These are phyloP conservation scores for Salvia hispanica DNA, from an alignment of 257 asterid species.

Conservation along the genomic window DNA sequence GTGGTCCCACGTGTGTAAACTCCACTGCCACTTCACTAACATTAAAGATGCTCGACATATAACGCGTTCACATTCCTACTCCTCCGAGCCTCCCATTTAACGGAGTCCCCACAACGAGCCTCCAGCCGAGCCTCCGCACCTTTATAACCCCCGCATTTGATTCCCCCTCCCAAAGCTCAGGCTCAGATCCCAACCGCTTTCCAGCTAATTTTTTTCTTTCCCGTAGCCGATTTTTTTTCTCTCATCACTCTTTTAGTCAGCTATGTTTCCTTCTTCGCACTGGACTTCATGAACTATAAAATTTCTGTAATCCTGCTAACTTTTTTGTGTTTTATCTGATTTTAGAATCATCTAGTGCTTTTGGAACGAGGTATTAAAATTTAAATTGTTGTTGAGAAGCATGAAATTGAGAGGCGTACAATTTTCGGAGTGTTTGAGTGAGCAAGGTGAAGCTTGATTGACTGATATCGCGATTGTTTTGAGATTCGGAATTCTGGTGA, in stretches of 20 bases:
- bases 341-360: neutral
- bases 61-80: conserved; percentile 18
- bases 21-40: conserved; percentile 34
- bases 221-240: conserved; percentile 38
- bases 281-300: conserved; percentile 8
- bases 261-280: conserved; percentile 31
- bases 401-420: conserved; percentile 6
- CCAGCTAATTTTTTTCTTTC: conserved; percentile 52
- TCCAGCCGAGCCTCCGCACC: conserved; percentile 33
- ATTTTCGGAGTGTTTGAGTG: conserved; percentile 13
- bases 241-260: neutral
- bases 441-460: conserved; percentile 24
- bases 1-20: conserved; percentile 10
- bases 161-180: conserved; percentile 38
- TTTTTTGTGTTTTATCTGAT: neutral
- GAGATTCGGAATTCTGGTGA: conserved; percentile 28
- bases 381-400: conserved; percentile 1
- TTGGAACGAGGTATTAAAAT: conserved; percentile 3
- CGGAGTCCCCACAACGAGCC: neutral
- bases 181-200: conserved; percentile 54
- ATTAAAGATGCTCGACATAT: conserved; percentile 32
- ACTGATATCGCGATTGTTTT: conserved; percentile 35
- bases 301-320: too few species aligned
- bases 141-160: conserved; percentile 28
- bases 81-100: conserved; percentile 24